Evolutionary conservation across 306 rosid genomes (phyloP).

Genomic region (Mimosa pudica): DNA sequence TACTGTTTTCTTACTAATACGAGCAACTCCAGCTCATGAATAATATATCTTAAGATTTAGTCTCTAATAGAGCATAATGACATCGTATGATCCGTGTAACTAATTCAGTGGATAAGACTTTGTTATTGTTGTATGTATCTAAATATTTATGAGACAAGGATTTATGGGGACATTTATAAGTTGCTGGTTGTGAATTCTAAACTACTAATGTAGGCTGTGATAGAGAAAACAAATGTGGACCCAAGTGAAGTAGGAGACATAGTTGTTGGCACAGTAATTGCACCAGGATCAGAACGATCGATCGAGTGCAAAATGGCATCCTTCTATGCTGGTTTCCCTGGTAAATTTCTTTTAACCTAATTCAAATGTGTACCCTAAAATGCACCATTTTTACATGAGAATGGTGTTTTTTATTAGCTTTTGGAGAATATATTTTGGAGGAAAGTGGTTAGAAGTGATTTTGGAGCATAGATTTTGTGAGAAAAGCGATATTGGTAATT

Average conservation of each 20-base stretch:
- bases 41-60: too few species aligned
- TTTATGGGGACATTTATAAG: slow-evolving; percentile 19
- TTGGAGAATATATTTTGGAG: too few species aligned
- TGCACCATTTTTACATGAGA: background rate
- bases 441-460: too few species aligned
- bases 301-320: slow-evolving; percentile 93
- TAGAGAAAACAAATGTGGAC: slow-evolving; percentile 74
- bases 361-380: background rate
- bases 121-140: too few species aligned
- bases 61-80: too few species aligned
- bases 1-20: too few species aligned
- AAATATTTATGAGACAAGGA: background rate
- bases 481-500: too few species aligned
- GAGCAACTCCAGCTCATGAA: too few species aligned
- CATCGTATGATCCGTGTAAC: too few species aligned
- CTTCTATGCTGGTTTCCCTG: slow-evolving; percentile 89
- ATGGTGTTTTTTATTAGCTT: too few species aligned
- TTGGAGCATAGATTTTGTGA: too few species aligned
- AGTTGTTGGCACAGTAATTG: slow-evolving; percentile 88
- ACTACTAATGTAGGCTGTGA: slow-evolving; percentile 63
- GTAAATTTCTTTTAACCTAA: slow-evolving; percentile 38
- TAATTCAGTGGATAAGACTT: too few species aligned
- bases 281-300: slow-evolving; percentile 87
- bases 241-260: slow-evolving; percentile 88
- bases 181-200: slow-evolving; percentile 24